Base-by-base conservation (phyloP, 2,329 filamentous ascomycete genomes). In the Xylariaceae sp. region DNA sequence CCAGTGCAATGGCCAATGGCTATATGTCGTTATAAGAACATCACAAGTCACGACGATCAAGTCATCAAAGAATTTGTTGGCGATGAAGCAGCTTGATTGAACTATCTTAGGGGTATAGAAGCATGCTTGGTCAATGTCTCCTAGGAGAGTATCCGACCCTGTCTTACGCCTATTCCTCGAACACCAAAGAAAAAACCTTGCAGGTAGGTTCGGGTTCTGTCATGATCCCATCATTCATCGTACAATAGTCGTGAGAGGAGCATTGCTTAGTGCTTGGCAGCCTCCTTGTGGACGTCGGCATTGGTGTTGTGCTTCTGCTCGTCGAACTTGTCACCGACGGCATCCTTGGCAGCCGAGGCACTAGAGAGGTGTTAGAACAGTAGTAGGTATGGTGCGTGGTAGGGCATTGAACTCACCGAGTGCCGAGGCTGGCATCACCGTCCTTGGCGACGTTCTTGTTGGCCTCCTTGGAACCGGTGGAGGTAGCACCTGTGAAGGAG, bases 401-500 rank as follows among this genome's bases (percentile, higher is more conserved):
- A 20, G 8, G 16, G 4, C 19, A 22, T 4, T 27, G 2, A 35
- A 33, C 71, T 64, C 65, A 76, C 74, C 82, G 80, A 62, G 76
- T 80, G 61, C 68, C 63, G 47, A 81, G 5, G 55, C 56, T 54
- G 50, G 72, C 73, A 62, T 82, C 68, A 64, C 56, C 65, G 63
- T 80, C 79, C 76, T 85, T 85, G 66, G 82, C 82, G 55, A 80
- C 74, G 55, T 75, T 63, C 78, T 86, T 85, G 78, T 86, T 85
- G 71, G 72, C 71, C 71, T 85, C 80, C 79, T 86, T 85, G 70
- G 74, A 79, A 50, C 76, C 70, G 55, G 75, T 73, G 50, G 71
- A 70, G 52, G 72, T 63, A 50, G 71, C 71, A 64, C 54, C 55
- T 58, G 14, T 7, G 11, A 8, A 23, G 3, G 14, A 20, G 32